These are phyloP conservation scores for Colletotrichum destructivum DNA, from an alignment of 2,329 filamentous ascomycete species.

Conservation along the genomic window DNA sequence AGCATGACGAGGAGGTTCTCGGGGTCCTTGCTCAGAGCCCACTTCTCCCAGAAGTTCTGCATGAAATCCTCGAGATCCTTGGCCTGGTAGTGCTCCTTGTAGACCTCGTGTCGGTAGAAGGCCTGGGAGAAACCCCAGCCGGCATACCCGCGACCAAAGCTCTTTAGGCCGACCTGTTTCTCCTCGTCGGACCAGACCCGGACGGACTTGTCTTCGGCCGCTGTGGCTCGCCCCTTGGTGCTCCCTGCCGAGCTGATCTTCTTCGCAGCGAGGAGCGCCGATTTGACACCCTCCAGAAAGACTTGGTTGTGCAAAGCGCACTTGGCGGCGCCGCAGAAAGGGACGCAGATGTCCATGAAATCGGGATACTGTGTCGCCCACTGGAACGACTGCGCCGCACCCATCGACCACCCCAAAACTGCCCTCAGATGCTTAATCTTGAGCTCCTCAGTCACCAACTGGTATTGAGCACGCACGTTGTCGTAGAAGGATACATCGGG, in stretches of 20 bases:
- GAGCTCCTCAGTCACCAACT: constrained; percentile 58
- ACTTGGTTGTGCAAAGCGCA: constrained; percentile 68
- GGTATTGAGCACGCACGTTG: constrained; percentile 66
- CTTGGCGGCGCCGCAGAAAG: constrained; percentile 65
- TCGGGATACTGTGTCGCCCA: constrained; percentile 65
- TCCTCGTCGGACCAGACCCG: constrained; percentile 58
- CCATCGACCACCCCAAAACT: constrained; percentile 71
- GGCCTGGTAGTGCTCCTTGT: constrained; percentile 59
- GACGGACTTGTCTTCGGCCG: constrained; percentile 35
- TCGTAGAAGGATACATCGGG: constrained; percentile 64
- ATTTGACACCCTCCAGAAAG: constrained; percentile 68
- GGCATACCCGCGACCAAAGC: constrained; percentile 82
- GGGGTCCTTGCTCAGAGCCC: constrained; percentile 81
- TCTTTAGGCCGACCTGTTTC: constrained; percentile 68
- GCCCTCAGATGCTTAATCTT: constrained; percentile 60
- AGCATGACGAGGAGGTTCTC: constrained; percentile 84
- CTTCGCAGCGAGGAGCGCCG: constrained; percentile 60
- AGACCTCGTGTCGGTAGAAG: constrained; percentile 82
- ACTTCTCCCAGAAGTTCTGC: constrained; percentile 81
- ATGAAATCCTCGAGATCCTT: constrained; percentile 79
- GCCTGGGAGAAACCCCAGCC: constrained; percentile 87
- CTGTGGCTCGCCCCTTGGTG: constrained; percentile 48
- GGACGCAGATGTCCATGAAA: constrained; percentile 62
- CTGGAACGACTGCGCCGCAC: constrained; percentile 68
- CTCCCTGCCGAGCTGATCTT: constrained; percentile 66